A percentile compares a stretch with the other conserved stretches of the same genome.
phyloP scores from a whole-genome alignment of 1,284 basidiomycete species.

The Stygiomarasmius scandens region DNA sequence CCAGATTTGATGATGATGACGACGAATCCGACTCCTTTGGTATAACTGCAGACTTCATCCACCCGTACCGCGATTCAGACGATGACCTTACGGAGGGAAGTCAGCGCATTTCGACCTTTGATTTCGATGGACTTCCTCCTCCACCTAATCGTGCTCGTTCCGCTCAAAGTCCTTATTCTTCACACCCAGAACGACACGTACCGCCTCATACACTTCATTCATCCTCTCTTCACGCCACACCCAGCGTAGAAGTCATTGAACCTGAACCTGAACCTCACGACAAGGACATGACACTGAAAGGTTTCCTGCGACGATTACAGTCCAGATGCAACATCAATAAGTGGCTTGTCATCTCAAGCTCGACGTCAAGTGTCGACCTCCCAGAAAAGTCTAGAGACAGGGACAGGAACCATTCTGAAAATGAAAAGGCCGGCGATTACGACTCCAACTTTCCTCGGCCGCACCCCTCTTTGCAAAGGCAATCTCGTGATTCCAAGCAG shows the following conservation, averaged over 20 bases:
- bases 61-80: conserved; percentile 44
- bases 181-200: conserved; percentile 1
- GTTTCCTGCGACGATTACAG: conserved; percentile 42
- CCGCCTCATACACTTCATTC: not conserved
- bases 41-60: conserved; percentile 60
- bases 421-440: conserved; percentile 6
- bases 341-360: conserved; percentile 21
- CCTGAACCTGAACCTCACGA: conserved; percentile 23
- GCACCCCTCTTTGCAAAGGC: conserved; percentile 4
- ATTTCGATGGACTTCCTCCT: conserved; percentile 59
- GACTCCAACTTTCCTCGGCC: conserved; percentile 17
- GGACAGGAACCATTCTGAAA: not conserved
- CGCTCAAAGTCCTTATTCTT: conserved; percentile 9
- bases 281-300: conserved; percentile 23
- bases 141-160: conserved; percentile 16
- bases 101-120: conserved; percentile 52
- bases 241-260: conserved; percentile 24
- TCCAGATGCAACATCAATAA: conserved; percentile 33
- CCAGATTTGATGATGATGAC: conserved; percentile 21
- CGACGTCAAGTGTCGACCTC: conserved; percentile 7
- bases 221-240: conserved; percentile 10
- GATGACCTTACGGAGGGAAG: conserved; percentile 39
- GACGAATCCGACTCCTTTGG: conserved; percentile 29
- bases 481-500: not conserved
- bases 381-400: conserved; percentile 2